Percentiles rank a stretch among this genome's conserved stretches.
Evolutionary conservation across 1,284 basidiomycete species (phyloP).

Genomic region (Ganoderma multipileum): DNA sequence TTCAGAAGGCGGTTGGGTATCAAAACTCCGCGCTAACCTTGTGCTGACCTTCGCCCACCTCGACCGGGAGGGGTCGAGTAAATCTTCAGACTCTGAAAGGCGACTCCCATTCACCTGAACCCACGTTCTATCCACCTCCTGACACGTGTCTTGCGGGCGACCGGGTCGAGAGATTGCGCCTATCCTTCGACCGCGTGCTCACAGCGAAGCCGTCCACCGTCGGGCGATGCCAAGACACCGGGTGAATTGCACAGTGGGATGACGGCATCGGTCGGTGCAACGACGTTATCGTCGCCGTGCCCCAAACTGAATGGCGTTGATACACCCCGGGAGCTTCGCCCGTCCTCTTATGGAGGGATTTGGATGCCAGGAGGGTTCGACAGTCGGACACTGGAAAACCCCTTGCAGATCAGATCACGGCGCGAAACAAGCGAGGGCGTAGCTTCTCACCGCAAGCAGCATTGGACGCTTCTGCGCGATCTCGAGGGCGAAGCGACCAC

Average conservation of each 20-base stretch:
- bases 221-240: not conserved
- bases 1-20: not conserved
- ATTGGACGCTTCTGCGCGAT: not conserved
- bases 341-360: not conserved
- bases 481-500: not conserved
- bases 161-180: not conserved
- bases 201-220: not conserved
- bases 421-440: not conserved
- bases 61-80: not conserved
- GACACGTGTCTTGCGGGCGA: not conserved
- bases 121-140: not conserved
- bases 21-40: not conserved
- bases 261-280: not conserved
- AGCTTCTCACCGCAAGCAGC: not conserved
- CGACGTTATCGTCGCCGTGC: not conserved
- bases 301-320: not conserved
- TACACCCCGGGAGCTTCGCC: not conserved
- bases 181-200: not conserved
- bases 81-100: not conserved
- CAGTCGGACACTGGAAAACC: not conserved
- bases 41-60: not conserved
- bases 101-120: not conserved
- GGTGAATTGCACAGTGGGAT: not conserved
- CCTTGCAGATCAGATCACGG: not conserved
- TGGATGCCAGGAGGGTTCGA: not conserved